phyloP scores from a whole-genome alignment of 106 monocot genomes.

The Posidonia australis region DNA sequence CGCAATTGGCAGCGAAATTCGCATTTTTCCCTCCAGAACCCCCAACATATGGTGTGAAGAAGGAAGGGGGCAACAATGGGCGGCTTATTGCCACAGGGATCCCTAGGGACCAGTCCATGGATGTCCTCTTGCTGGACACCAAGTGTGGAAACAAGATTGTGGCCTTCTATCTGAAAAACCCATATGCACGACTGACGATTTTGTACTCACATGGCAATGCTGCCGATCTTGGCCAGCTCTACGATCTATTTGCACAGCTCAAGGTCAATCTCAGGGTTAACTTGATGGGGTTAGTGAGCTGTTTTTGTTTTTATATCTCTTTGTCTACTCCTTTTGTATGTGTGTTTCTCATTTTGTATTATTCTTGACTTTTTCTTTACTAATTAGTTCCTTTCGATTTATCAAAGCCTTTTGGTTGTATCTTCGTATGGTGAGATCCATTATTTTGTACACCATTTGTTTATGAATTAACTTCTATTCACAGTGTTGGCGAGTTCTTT shows the following conservation, averaged over 20 bases:
- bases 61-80: slow-evolving; percentile 23
- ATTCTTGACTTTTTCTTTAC: neutral
- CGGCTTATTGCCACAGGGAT: slow-evolving; percentile 47
- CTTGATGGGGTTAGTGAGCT: slow-evolving; percentile 62
- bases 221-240: slow-evolving; percentile 96
- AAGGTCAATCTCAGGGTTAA: slow-evolving; percentile 78
- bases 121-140: slow-evolving; percentile 57
- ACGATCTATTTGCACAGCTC: slow-evolving; percentile 84
- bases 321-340: neutral
- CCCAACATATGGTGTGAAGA: slow-evolving; percentile 47
- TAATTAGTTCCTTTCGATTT: no score
- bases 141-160: slow-evolving; percentile 61
- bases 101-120: slow-evolving; percentile 48
- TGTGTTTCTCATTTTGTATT: neutral
- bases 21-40: slow-evolving; percentile 80
- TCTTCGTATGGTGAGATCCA: no score
- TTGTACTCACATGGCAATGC: slow-evolving; percentile 98
- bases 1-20: slow-evolving; percentile 66
- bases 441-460: no score
- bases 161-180: slow-evolving; percentile 75
- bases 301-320: neutral
- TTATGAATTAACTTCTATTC: no score
- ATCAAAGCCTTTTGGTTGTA: no score
- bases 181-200: slow-evolving; percentile 55
- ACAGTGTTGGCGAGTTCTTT: no score